Evolutionary conservation across 2,329 filamentous ascomycete species (phyloP), one percentile per base, ranked within the genome.

Genomic region (Ophiostoma himal-ulmi): DNA sequence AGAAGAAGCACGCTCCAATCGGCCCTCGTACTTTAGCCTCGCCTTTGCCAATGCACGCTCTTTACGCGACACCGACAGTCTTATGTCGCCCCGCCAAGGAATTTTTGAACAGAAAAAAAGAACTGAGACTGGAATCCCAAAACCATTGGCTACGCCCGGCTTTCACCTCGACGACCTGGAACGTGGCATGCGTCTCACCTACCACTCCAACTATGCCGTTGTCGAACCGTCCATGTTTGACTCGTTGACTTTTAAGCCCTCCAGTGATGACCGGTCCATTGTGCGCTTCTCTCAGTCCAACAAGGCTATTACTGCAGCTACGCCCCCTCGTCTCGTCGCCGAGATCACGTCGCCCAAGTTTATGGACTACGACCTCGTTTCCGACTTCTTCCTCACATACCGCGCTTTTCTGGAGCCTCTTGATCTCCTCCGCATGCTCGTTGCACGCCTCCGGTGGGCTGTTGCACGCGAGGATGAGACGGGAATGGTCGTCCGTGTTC

Each of bases 321-420:
- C 93, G 0, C 93, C 94, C 1, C 89, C 94, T 3, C 90, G 95
- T 14, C 88, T 99, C 52, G 92, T 99, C 68, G 94, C 94, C 14
- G 94, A 99, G 80, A 97, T 99, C 73, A 98, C 95, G 0, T 98
- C 95, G 0, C 93, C 95, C 20, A 93, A 89, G 68, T 97, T 98
- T 77, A 88, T 99, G 76, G 94, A 99, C 78, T 99, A 99, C 78
- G 94, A 98, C 76, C 85, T 99, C 5, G 87, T 99, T 5, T 98
- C 95, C 0, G 95, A 99, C 79, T 99, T 99, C 80, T 99, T 99
- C 77, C 86, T 99, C 30, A 98, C 95, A 0, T 99, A 93, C 77
- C 91, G 95, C 67, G 87, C 91, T 3, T 99, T 97, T 77, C 83
- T 99, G 71, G 89, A 92, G 14, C 84, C 91, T 0, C 83, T 84